Percentiles rank a stretch among this genome's conserved stretches.
These are phyloP conservation scores for Solanum neorickii DNA, from an alignment of 257 asterid species.

Conservation along the genomic window DNA sequence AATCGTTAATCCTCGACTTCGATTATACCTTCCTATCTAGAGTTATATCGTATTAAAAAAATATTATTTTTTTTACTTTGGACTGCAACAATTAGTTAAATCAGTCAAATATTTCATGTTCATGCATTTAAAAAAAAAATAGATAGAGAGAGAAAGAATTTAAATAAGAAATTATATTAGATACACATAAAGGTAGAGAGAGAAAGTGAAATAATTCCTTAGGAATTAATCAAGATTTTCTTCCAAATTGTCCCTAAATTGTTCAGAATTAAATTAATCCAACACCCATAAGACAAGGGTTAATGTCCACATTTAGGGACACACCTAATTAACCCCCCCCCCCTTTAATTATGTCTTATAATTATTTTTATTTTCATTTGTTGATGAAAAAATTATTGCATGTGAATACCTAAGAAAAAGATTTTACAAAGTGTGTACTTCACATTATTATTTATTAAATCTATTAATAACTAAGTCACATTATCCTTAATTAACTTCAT, in stretches of 20 bases:
- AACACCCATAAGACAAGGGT: slow-evolving; percentile 41
- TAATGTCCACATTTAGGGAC: slow-evolving; percentile 33
- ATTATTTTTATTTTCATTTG: not conserved
- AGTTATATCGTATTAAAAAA: not conserved
- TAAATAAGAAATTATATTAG: not conserved
- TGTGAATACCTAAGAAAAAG: not conserved
- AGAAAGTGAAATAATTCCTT: not conserved
- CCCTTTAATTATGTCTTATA: not conserved
- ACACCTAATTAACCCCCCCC: slow-evolving; percentile 4
- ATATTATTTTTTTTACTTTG: not conserved
- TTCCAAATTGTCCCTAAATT: slow-evolving; percentile 28
- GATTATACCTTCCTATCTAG: not conserved
- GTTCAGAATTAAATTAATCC: slow-evolving; percentile 10
- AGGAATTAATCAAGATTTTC: slow-evolving; percentile 11
- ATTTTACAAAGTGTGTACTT: not conserved
- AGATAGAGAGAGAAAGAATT: not conserved
- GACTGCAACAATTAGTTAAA: not conserved
- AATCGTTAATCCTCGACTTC: not conserved
- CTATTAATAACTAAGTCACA: not conserved
- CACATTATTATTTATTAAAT: not conserved
- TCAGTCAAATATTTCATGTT: not conserved
- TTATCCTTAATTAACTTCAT: not conserved
- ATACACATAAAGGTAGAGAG: not conserved
- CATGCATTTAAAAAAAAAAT: not conserved
- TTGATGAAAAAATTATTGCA: not conserved